Evolutionary conservation across 179 eudicot genomes (phyloP).

Genomic region (Pouteria campechiana): DNA sequence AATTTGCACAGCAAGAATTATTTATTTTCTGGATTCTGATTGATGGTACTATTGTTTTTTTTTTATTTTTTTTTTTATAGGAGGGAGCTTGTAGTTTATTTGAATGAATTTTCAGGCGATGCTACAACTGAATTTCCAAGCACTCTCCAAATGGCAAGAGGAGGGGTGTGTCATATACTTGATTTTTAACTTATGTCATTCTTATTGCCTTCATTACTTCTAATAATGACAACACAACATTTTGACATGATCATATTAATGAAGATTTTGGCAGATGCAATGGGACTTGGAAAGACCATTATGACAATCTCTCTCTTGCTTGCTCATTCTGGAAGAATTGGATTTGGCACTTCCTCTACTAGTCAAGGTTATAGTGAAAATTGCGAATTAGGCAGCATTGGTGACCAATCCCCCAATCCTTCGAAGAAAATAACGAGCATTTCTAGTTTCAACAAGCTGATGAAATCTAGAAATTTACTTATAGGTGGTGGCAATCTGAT

Average conservation of each 20-base stretch:
- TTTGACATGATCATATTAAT: constrained; percentile 12
- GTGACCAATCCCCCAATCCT: constrained; percentile 38
- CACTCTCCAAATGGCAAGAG: constrained; percentile 91
- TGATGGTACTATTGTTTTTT: too few relatives aligned
- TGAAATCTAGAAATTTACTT: constrained; percentile 27
- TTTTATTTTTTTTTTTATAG: constrained; percentile 35
- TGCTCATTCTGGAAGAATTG: constrained; percentile 60
- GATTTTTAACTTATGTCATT: neutral
- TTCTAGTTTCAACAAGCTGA: constrained; percentile 51
- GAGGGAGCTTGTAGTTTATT: constrained; percentile 68
- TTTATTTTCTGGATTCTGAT: neutral
- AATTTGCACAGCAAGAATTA: too few relatives aligned
- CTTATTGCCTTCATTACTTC: neutral
- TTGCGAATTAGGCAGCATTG: constrained; percentile 18
- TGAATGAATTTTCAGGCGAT: constrained; percentile 98
- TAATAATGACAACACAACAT: neutral
- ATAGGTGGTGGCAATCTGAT: constrained; percentile 75
- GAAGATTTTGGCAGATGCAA: constrained; percentile 96
- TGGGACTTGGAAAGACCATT: constrained; percentile 99
- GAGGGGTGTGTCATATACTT: constrained; percentile 56
- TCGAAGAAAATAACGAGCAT: constrained; percentile 37
- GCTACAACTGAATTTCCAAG: constrained; percentile 89
- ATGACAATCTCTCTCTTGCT: constrained; percentile 95
- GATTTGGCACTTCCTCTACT: constrained; percentile 26
- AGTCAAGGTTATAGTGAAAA: constrained; percentile 26